Evolutionary conservation across 495 filamentous ascomycete genomes (phyloP), one percentile per base, ranked within the genome.

Genomic region (Podospora tetraspora): DNA sequence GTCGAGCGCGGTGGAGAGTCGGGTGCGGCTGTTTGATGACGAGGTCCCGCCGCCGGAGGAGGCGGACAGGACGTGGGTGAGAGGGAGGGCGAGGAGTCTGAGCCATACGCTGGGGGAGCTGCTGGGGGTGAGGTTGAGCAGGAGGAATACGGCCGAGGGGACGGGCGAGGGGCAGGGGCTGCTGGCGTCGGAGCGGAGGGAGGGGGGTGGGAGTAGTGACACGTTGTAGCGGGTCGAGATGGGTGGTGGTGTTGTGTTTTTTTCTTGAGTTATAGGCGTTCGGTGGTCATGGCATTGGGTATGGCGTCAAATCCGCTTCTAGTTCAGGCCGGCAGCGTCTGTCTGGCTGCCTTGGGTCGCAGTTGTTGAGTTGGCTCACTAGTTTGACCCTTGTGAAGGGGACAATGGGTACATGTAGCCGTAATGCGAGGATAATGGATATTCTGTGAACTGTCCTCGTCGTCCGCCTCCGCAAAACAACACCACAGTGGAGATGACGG

Each of bases 31-130:
- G 24, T 70, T 72, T 30, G 61, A 27, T 6, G 64, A 65, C 34
- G 61, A 56, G 57, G 21, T 63, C 8, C 19, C 29, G 16, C 24
- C 21, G 24, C 5, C 23, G 23, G 63, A 24, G 5, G 58, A 25
- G 0, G 66, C 56, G 29, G 62, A 21, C 3, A 64, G 68, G 9
- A 73, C 69, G 57, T 70, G 67, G 37, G 59, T 74, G 21, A 72
- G 77, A 21, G 76, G 77, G 24, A 70, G 82, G 29, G 79, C 84
- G 29, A 76, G 84, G 64, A 86, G 83, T 73, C 66, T 86, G 34
- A 86, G 84, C 65, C 79, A 79, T 61, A 83, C 83, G 13, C 66
- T 86, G 3, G 80, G 83, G 21, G 79, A 81, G 43, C 73, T 85
- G 34, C 80, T 85, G 67, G 71, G 75, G 9, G 70, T 71, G 22